Evolutionary conservation across 2,329 filamentous ascomycete genomes (phyloP).

Genomic region (Pseudocercospora fuligena): DNA sequence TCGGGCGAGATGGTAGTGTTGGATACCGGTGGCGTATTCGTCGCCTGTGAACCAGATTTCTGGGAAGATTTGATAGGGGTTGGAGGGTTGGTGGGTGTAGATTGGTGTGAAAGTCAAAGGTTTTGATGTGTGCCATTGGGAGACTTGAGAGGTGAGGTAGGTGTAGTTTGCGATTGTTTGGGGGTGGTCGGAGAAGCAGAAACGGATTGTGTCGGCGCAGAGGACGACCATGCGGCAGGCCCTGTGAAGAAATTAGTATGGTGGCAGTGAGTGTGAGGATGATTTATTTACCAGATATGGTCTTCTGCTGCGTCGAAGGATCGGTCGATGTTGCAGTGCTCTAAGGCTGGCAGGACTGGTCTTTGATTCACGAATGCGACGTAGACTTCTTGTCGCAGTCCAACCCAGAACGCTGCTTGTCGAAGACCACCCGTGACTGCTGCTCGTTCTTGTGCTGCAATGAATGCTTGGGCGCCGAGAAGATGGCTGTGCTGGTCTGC

Average conservation of each 20-base stretch:
- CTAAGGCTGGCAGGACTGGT: constrained; percentile 58
- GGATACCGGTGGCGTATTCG: constrained; percentile 64
- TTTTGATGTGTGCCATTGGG: constrained; percentile 53
- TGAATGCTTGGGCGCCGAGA: constrained; percentile 43
- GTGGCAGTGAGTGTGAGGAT: no score
- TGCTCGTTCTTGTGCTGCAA: constrained; percentile 39
- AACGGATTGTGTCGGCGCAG: constrained; percentile 67
- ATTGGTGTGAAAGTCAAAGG: constrained; percentile 62
- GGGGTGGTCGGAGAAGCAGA: constrained; percentile 59
- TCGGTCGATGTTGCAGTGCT: constrained; percentile 58
- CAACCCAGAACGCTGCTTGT: constrained; percentile 61
- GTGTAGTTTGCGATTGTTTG: constrained; percentile 46
- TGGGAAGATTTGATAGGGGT: constrained; percentile 56
- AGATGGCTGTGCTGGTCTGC: constrained; percentile 36
- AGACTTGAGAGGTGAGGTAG: constrained; percentile 52
- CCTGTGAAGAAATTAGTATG: constrained; percentile 33
- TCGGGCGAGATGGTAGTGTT: constrained; percentile 63
- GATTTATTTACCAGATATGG: constrained; percentile 50
- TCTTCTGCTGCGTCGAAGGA: constrained; percentile 56
- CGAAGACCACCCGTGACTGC: constrained; percentile 45
- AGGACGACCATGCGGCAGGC: constrained; percentile 66
- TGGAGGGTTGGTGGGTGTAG: constrained; percentile 54
- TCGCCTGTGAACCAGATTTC: constrained; percentile 63
- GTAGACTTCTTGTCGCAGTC: constrained; percentile 64
- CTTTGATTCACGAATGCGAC: constrained; percentile 51